Evolutionary conservation across 352 stramenopile species (phyloP).

Genomic region (Blastocystis sp.): DNA sequence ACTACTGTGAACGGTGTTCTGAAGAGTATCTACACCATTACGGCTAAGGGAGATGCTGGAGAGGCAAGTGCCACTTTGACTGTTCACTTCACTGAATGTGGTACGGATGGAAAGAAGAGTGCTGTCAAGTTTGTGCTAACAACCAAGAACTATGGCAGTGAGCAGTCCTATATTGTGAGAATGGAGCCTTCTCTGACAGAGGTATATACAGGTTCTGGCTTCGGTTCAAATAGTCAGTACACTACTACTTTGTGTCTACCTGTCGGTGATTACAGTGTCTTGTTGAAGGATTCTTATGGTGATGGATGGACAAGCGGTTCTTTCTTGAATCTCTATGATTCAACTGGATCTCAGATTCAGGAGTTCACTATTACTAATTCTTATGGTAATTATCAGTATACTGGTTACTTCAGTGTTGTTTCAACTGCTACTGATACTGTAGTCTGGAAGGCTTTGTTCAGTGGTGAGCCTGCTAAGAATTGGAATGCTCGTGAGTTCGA

Average conservation of each 20-base stretch:
- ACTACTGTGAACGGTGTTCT: background rate
- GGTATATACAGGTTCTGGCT: background rate
- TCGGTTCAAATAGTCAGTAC: background rate
- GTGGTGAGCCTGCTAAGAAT: background rate
- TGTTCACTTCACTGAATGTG: conserved; percentile 3
- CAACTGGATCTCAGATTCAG: background rate
- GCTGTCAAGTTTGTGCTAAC: background rate
- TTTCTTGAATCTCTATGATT: conserved; percentile 8
- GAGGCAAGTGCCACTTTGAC: background rate
- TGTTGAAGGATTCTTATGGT: conserved; percentile 4
- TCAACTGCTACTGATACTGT: background rate
- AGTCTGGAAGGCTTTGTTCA: background rate
- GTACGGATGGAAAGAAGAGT: background rate
- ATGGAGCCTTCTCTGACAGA: background rate
- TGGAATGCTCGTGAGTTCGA: conserved; percentile 17
- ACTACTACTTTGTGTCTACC: background rate
- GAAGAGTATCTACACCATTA: conserved; percentile 13
- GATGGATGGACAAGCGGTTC: conserved; percentile 42
- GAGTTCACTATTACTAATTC: background rate
- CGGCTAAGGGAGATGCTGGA: conserved; percentile 2
- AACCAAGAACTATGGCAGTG: background rate
- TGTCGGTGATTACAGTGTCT: background rate
- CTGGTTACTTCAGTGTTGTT: conserved; percentile 1
- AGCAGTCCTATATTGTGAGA: background rate
- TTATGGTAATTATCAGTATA: background rate